These are phyloP conservation scores for Trichosporon inkin DNA, from an alignment of 1,284 basidiomycete species.

Conservation along the genomic window DNA sequence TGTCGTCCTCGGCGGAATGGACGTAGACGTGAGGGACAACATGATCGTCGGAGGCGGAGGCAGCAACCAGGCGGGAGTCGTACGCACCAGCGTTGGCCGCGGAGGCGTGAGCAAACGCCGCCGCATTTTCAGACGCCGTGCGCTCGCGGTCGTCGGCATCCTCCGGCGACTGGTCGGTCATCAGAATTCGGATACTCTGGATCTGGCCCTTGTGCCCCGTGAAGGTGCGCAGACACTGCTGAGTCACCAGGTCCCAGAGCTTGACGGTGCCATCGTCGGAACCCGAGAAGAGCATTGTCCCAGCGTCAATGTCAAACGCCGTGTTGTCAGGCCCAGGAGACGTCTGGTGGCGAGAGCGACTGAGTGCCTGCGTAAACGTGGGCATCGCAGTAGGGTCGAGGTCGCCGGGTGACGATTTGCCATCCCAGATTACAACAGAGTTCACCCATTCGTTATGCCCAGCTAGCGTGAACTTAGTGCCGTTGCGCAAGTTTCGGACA, in stretches of 20 bases:
- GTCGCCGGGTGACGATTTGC: constrained; percentile 54
- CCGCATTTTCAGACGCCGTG: constrained; percentile 7
- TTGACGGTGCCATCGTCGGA: constrained; percentile 92
- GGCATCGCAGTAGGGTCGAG: constrained; percentile 50
- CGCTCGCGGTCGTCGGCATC: constrained; percentile 32
- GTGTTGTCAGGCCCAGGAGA: constrained; percentile 16
- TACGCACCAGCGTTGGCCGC: background rate
- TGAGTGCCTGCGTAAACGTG: constrained; percentile 34
- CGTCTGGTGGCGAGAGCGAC: constrained; percentile 10
- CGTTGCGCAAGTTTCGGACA: constrained; percentile 87
- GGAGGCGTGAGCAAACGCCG: constrained; percentile 12
- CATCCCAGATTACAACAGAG: constrained; percentile 88
- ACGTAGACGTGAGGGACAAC: constrained; percentile 39
- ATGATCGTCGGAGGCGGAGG: constrained; percentile 13
- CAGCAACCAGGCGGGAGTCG: constrained; percentile 9
- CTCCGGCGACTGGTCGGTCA: constrained; percentile 53
- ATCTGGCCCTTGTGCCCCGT: constrained; percentile 92
- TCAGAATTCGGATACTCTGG: constrained; percentile 78
- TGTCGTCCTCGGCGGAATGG: constrained; percentile 27
- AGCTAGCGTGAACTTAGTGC: constrained; percentile 84
- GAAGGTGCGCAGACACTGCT: constrained; percentile 79
- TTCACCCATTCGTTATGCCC: constrained; percentile 98
- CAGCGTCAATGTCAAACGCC: constrained; percentile 59
- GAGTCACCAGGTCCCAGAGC: constrained; percentile 83
- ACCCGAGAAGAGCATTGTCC: constrained; percentile 93